These are phyloP conservation scores for Penicillium paneum DNA, from an alignment of 2,329 filamentous ascomycete species.

Conservation along the genomic window DNA sequence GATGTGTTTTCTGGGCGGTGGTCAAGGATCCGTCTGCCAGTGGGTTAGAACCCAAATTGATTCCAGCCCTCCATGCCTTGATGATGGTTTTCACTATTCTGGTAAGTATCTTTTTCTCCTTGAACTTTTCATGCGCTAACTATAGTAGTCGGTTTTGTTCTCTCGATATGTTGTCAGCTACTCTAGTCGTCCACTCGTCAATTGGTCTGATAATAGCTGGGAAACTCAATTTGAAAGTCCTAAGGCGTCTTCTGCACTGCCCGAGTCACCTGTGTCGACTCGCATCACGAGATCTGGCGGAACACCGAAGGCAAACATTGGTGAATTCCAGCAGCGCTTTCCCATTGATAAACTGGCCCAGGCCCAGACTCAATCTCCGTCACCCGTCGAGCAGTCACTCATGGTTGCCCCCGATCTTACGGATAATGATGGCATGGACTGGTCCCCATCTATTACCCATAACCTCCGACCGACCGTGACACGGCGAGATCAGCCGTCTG, in stretches of 20 bases:
- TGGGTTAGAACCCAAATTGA: slow-evolving; percentile 29
- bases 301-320: slow-evolving; percentile 14
- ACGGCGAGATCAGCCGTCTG: slow-evolving; percentile 28
- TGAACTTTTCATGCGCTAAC: slow-evolving; percentile 19
- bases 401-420: slow-evolving; percentile 37
- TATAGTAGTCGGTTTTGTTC: slow-evolving; percentile 34
- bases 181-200: slow-evolving; percentile 42
- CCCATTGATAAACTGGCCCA: slow-evolving; percentile 43
- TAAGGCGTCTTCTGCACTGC: slow-evolving; percentile 14
- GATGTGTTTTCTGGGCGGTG: slow-evolving; percentile 46
- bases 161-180: slow-evolving; percentile 41
- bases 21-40: slow-evolving; percentile 40
- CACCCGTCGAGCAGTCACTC: slow-evolving; percentile 20
- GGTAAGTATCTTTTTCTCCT: slow-evolving; percentile 24
- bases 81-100: slow-evolving; percentile 42
- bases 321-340: slow-evolving; percentile 29
- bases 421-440: slow-evolving; percentile 49
- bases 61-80: slow-evolving; percentile 39
- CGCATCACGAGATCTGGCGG: slow-evolving; percentile 10
- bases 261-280: slow-evolving; percentile 13
- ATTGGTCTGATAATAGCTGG: slow-evolving; percentile 40
- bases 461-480: slow-evolving; percentile 33
- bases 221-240: slow-evolving; percentile 24
- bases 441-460: slow-evolving; percentile 46
- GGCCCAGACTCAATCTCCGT: slow-evolving; percentile 27